Base-by-base conservation (phyloP, 805 yeast genomes). In the Candida awuae region DNA sequence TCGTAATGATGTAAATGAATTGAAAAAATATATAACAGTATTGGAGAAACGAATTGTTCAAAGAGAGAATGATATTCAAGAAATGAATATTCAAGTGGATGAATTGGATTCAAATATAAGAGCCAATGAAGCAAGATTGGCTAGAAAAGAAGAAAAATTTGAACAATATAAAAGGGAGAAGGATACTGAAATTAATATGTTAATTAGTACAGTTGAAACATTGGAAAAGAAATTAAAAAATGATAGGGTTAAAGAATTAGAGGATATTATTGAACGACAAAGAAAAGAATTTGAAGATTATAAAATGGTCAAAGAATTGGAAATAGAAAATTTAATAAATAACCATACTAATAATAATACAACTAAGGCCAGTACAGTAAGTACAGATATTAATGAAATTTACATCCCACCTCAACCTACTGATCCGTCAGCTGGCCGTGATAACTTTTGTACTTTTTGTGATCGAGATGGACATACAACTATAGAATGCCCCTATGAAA, bases 361-460 rank as follows among this genome's bases (percentile, higher is more conserved):
- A n/a, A n/a, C n/a, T n/a, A n/a, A n/a, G n/a, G n/a, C n/a, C n/a
- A n/a, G n/a, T 12, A 25, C 12, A 6, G 20, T 27, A 8, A 26
- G 21, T 14, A 17, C 17, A 13, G 25, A 30, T 20, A 30, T 30
- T 8, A 20, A 15, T 10, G 49, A 52, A 22, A 65, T 77, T 1
- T 75, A 72, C 41, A 56, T 61, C 29, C 82, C 85, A 0, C 62
- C 64, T 4, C 55, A 50, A 1, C 58, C 60, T 16, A 53, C 60
- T 12, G 92, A 85, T 55, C 82, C 88, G 1, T 68, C 87, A 0
- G 76, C 75, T 2, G 95, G 95, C 1, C 69, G 88, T 32, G 64
- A 64, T 20, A 69, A 75, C 45, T 90, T 96, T 95, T 90, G 98
- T 63, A 95, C 94, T 0, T 66, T 86, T 38, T 90, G 98, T 62